phyloP scores from a whole-genome alignment of 2,329 filamentous ascomycete species.

The Cytospora chrysosperma region DNA sequence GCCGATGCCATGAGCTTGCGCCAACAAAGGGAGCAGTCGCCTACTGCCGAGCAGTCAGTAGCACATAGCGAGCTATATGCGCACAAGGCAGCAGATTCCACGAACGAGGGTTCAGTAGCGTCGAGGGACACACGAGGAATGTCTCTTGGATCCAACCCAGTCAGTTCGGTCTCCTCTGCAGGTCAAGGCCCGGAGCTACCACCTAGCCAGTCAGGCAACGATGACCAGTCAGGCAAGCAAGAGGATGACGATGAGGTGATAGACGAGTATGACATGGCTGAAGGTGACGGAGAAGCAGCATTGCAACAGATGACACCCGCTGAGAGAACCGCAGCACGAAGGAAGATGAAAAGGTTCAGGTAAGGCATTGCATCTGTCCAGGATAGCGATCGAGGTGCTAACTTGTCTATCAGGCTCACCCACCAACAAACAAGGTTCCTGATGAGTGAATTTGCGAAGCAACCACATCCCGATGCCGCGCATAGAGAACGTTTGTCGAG shows the following conservation, averaged over 20 bases:
- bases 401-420: constrained; percentile 65
- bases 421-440: constrained; percentile 97
- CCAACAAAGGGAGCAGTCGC: constrained; percentile 41
- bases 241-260: constrained; percentile 52
- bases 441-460: constrained; percentile 95
- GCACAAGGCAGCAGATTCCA: constrained; percentile 38
- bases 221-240: constrained; percentile 41
- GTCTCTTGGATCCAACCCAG: constrained; percentile 41
- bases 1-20: constrained; percentile 43
- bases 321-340: constrained; percentile 55
- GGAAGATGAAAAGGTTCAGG: constrained; percentile 80
- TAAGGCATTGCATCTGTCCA: constrained; percentile 37
- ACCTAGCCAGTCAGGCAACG: constrained; percentile 37
- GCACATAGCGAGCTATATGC: constrained; percentile 35
- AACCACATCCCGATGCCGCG: constrained; percentile 89
- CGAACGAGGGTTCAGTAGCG: constrained; percentile 40
- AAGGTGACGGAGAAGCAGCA: constrained; percentile 45
- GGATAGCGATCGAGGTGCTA: constrained; percentile 30
- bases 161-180: constrained; percentile 40
- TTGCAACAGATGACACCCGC: constrained; percentile 52
- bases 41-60: constrained; percentile 37
- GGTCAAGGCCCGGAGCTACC: constrained; percentile 37
- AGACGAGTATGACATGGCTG: constrained; percentile 59
- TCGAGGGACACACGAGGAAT: constrained; percentile 41
- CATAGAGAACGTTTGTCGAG: constrained; percentile 83